Conservation (phyloP, 495 filamentous ascomycete genomes). For the Hypoxylon trugodes region DNA sequence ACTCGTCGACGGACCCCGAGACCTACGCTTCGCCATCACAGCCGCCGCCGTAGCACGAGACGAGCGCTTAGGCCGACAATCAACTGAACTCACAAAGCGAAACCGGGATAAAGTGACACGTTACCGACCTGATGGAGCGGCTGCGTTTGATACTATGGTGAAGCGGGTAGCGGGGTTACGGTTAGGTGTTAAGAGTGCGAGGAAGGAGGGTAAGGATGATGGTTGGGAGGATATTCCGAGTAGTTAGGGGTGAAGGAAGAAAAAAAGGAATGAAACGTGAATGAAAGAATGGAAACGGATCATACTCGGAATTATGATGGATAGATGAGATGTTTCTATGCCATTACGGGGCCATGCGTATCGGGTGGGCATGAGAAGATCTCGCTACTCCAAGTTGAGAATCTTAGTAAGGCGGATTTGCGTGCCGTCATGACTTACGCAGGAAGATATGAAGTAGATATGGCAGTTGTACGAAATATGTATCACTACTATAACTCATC, state of each 20-base stretch:
- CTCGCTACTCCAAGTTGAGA: not conserved
- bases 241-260: too few species aligned
- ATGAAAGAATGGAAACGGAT: too few species aligned
- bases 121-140: constrained; percentile 73
- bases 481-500: constrained; percentile 20
- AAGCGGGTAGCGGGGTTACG: constrained; percentile 59
- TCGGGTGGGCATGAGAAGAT: not conserved
- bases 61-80: constrained; percentile 56
- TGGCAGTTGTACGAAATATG: constrained; percentile 19
- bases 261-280: too few species aligned
- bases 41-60: constrained; percentile 77
- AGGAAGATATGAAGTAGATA: not conserved
- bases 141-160: constrained; percentile 75
- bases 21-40: constrained; percentile 94
- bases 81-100: constrained; percentile 73
- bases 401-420: not conserved
- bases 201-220: constrained; percentile 23
- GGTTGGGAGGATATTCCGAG: too few species aligned
- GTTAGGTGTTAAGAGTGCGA: constrained; percentile 21
- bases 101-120: constrained; percentile 89
- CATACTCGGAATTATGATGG: not conserved
- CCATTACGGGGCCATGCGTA: not conserved
- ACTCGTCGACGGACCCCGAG: constrained; percentile 91
- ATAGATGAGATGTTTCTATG: not conserved
- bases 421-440: not conserved